Evolutionary conservation across 1,284 basidiomycete species (phyloP).

Genomic region (Cryptococcus hybrid): DNA sequence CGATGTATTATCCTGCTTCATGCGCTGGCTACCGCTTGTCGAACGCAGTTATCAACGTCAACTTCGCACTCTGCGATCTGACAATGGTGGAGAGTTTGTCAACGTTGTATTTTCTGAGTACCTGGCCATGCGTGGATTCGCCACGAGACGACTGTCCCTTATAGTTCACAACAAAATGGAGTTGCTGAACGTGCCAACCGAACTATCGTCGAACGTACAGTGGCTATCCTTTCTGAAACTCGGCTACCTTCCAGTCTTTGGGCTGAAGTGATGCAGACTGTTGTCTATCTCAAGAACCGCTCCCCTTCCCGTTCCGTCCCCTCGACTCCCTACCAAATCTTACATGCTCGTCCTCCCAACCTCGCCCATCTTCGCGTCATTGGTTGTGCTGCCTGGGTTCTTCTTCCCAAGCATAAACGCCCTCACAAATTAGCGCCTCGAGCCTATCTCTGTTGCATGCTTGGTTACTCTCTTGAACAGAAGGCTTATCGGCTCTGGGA

Average conservation of each 20-base stretch:
- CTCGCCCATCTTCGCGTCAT: slow-evolving; percentile 1
- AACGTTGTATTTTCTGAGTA: slow-evolving; percentile 9
- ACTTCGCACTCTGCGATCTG: slow-evolving; percentile 5
- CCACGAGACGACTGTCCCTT: neutral
- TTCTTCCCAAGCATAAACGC: slow-evolving; percentile 3
- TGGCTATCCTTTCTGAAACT: slow-evolving; percentile 5
- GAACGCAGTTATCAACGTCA: neutral
- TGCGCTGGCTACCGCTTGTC: neutral
- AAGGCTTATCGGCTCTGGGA: slow-evolving; percentile 5
- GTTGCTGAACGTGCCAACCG: neutral
- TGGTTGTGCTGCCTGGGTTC: slow-evolving; percentile 5
- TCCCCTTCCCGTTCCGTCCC: neutral
- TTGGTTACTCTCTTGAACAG: slow-evolving; percentile 4
- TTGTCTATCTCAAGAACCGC: slow-evolving; percentile 11
- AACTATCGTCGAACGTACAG: neutral
- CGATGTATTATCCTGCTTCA: slow-evolving; percentile 2
- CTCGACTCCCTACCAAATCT: neutral
- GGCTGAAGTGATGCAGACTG: neutral
- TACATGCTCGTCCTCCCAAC: neutral
- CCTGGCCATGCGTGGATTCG: slow-evolving; percentile 25
- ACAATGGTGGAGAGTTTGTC: slow-evolving; percentile 11
- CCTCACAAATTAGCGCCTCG: neutral
- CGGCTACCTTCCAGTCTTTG: slow-evolving; percentile 8
- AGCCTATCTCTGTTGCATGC: neutral
- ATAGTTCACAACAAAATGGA: neutral